Evolutionary conservation across 805 yeast genomes (phyloP).

Genomic region (Candida argentea): DNA sequence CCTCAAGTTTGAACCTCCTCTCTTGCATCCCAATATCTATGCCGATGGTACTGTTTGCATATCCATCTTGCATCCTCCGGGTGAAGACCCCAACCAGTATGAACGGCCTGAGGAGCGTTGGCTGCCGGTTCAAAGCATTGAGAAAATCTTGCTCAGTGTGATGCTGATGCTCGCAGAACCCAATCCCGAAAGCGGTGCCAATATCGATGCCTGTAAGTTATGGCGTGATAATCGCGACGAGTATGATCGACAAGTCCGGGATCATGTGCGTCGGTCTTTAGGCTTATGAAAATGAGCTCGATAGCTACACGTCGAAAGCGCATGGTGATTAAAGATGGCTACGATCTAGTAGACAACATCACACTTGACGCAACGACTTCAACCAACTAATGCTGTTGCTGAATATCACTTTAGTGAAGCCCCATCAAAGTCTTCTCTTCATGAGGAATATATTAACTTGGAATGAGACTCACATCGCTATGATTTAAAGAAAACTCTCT

Average conservation of each 20-base stretch:
- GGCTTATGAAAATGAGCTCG: conserved; percentile 38
- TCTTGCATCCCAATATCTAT: conserved; percentile 89
- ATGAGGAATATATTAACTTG: too few relatives aligned
- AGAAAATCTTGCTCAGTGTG: conserved; percentile 85
- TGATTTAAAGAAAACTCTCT: too few relatives aligned
- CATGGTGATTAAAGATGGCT: too few relatives aligned
- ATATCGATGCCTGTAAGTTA: conserved; percentile 67
- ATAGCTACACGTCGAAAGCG: too few relatives aligned
- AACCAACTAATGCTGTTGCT: neutral
- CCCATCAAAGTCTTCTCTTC: too few relatives aligned
- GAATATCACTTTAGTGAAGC: too few relatives aligned
- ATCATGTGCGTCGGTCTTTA: conserved; percentile 59
- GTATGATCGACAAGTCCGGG: conserved; percentile 54
- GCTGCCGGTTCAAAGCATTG: conserved; percentile 98
- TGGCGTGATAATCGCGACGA: conserved; percentile 80
- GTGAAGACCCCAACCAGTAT: conserved; percentile 93
- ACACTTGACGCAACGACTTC: too few relatives aligned
- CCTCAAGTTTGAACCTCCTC: conserved; percentile 65
- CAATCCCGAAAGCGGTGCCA: conserved; percentile 92
- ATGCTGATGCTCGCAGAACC: conserved; percentile 97
- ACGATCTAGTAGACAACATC: too few relatives aligned
- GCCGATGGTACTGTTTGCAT: conserved; percentile 94
- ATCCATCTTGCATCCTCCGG: conserved; percentile 90
- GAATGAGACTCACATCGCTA: too few relatives aligned
- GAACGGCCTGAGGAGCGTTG: conserved; percentile 94